These are phyloP conservation scores for Claviceps africana DNA, from an alignment of 2,329 filamentous ascomycete species.

Conservation along the genomic window DNA sequence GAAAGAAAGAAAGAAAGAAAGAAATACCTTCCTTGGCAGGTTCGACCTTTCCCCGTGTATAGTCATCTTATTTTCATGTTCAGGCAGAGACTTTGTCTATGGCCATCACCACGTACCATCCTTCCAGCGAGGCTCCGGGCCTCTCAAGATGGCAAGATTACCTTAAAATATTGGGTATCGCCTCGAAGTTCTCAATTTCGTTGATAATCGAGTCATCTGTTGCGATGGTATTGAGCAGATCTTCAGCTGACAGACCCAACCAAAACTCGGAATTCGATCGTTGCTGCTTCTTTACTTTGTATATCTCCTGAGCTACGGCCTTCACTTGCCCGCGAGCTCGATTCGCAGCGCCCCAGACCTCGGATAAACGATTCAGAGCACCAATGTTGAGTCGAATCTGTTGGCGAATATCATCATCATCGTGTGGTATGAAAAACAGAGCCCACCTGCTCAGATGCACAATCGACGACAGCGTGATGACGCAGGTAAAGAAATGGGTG, in stretches of 20 bases:
- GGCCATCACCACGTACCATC: neutral
- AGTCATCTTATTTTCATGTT: neutral
- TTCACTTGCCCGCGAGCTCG: constrained; percentile 60
- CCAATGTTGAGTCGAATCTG: constrained; percentile 68
- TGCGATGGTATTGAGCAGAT: constrained; percentile 40
- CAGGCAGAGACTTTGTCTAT: neutral
- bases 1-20: neutral
- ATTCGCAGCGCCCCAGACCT: constrained; percentile 59
- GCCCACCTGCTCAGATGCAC: constrained; percentile 72
- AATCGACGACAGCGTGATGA: constrained; percentile 63
- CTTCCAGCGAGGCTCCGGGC: neutral
- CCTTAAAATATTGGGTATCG: constrained; percentile 10
- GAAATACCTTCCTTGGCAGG: too few relatives aligned
- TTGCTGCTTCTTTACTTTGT: constrained; percentile 41
- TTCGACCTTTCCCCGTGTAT: neutral
- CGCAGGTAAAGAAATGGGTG: constrained; percentile 74
- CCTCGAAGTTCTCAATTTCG: constrained; percentile 33
- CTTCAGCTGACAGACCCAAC: constrained; percentile 39
- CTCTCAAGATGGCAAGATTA: neutral
- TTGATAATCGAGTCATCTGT: constrained; percentile 45
- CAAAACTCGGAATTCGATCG: constrained; percentile 39
- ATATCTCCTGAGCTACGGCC: constrained; percentile 66
- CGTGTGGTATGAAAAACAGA: constrained; percentile 43
- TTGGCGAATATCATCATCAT: constrained; percentile 56
- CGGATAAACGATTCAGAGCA: constrained; percentile 53